Base-by-base conservation (phyloP, 164 flowering plant species). In the Aristolochia contorta region DNA sequence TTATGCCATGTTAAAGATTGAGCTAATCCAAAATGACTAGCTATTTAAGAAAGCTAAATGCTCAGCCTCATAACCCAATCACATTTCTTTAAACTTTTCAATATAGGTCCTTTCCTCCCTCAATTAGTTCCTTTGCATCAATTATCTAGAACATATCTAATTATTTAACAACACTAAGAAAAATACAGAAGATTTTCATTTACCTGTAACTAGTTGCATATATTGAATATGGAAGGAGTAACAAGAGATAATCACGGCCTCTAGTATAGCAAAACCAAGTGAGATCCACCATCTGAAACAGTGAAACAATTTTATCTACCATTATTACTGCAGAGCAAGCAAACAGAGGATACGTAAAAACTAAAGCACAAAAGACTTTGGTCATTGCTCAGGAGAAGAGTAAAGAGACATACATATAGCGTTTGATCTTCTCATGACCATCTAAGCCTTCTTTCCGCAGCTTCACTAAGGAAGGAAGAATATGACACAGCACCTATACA, bases 391-490 rank as follows among this genome's bases (percentile, higher is more conserved):
- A 75, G 77, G 76, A 75, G 74, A 80, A 77, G 73, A 27, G 77
- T 79, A 72, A 71, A 15, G 15, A 80, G 73, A 87, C 99, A 83
- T 84, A 94, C 99, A 91, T 94, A 85, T 94, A 94, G 75, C 88
- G 77, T 86, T 94, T 94, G 63, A 94, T 94, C 90, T 87, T 94
- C 83, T 91, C 97, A 61, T 91, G 80, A 18, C 84, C 97, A 79
- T 91, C 97, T 65, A 89, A 80, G 68, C 99, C 97, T 83, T 94
- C 99, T 80, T 94, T 94, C 69, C 97, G 84, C 75, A 94, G 82
- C 91, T 87, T 89, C 67, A 91, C 93, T 24, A 94, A 68, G 49
- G 96, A 85, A 69, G 99, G 99, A 72, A 94, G 65, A 65, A 94
- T 60, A 59, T 84, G 82, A 73, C 95, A 91, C 30, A 91, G 85